Evolutionary conservation across 139 green algal genomes (phyloP).

Genomic region (Micromonas pusilla): DNA sequence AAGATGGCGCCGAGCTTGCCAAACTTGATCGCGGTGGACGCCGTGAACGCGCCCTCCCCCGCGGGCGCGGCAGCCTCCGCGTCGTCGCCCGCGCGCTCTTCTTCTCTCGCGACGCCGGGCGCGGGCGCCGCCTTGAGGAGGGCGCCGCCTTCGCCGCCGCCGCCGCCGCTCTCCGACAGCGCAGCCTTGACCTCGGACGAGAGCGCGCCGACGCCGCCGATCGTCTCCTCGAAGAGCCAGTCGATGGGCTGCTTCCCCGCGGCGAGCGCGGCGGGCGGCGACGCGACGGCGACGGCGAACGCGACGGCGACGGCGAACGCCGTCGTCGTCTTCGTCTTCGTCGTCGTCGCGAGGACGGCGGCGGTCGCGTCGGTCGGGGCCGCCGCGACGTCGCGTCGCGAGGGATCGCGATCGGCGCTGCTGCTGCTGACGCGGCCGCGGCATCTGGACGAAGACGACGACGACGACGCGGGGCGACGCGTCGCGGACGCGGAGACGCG

Average conservation of each 20-base stretch:
- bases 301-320: too few relatives aligned
- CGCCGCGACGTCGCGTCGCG: too few relatives aligned
- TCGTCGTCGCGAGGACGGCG: too few relatives aligned
- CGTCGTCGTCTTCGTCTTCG: too few relatives aligned
- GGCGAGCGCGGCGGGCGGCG: neutral
- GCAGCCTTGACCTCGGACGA: neutral
- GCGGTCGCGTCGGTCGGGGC: too few relatives aligned
- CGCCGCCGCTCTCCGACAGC: neutral
- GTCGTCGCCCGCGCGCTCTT: neutral
- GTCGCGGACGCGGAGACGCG: too few relatives aligned
- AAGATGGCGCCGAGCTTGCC: conserved; percentile 21
- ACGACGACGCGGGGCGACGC: too few relatives aligned
- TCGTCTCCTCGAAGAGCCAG: neutral
- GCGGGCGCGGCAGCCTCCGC: neutral
- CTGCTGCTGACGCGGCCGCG: too few relatives aligned
- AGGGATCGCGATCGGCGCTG: too few relatives aligned
- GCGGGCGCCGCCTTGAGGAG: neutral
- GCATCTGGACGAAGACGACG: too few relatives aligned
- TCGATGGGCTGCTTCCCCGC: neutral
- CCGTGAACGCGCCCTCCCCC: neutral
- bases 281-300: neutral
- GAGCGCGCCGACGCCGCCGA: neutral
- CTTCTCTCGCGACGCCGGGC: neutral
- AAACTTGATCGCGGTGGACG: neutral
- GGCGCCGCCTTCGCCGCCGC: neutral